Evolutionary conservation across 2,329 filamentous ascomycete genomes (phyloP).

Genomic region (Lecanoromycetidae sp.): DNA sequence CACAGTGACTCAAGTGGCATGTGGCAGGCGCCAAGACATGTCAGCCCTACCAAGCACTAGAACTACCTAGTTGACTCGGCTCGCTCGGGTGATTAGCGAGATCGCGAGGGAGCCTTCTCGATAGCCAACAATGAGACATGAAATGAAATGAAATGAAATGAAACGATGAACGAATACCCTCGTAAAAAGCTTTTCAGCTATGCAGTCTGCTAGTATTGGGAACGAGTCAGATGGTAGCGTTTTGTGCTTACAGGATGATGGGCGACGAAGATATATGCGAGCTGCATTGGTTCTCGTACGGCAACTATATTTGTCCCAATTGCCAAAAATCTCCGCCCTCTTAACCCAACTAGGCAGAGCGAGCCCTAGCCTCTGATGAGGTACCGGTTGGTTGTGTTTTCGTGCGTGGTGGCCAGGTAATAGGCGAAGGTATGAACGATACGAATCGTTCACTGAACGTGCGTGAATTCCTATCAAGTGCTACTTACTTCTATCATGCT

Average conservation of each 20-base stretch:
- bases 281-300: constrained; percentile 75
- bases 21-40: too few relatives aligned
- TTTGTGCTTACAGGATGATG: background rate
- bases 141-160: too few relatives aligned
- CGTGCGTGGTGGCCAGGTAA: constrained; percentile 64
- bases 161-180: too few relatives aligned
- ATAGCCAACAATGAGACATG: too few relatives aligned
- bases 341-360: constrained; percentile 51
- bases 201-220: background rate
- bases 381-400: constrained; percentile 95
- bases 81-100: too few relatives aligned
- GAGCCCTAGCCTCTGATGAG: constrained; percentile 74
- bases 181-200: background rate
- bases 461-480: constrained; percentile 18
- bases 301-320: constrained; percentile 7
- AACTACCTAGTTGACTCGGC: too few relatives aligned
- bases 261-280: constrained; percentile 59
- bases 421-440: constrained; percentile 90
- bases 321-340: too few relatives aligned
- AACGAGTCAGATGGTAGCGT: background rate
- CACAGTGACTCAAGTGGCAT: too few relatives aligned
- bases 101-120: too few relatives aligned
- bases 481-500: background rate
- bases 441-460: constrained; percentile 75
- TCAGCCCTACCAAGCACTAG: too few relatives aligned